phyloP scores from a whole-genome alignment of 2,329 filamentous ascomycete species.

The Venturia aucupariae region DNA sequence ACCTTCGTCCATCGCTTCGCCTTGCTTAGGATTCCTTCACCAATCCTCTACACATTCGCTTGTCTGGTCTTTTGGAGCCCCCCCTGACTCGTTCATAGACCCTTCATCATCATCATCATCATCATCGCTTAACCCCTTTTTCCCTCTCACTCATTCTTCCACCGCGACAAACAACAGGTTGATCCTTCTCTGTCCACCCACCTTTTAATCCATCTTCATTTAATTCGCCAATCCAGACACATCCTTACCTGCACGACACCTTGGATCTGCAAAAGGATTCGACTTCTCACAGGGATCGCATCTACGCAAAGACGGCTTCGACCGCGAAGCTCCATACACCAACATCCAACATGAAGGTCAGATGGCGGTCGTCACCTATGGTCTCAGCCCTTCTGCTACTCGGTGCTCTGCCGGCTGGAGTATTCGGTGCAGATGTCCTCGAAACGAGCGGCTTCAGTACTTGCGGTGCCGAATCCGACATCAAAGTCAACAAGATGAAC shows the following conservation, averaged over 20 bases:
- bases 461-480: constrained; percentile 51
- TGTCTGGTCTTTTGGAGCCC: not conserved
- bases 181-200: constrained; percentile 25
- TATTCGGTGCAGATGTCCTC: constrained; percentile 51
- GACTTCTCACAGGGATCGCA: not conserved
- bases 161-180: constrained; percentile 26
- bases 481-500: constrained; percentile 65
- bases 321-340: not conserved
- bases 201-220: constrained; percentile 23
- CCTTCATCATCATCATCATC: too few relatives aligned
- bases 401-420: constrained; percentile 24
- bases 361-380: constrained; percentile 4
- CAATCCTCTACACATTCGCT: not conserved
- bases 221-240: constrained; percentile 15
- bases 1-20: not conserved
- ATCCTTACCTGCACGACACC: constrained; percentile 8
- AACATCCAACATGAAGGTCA: constrained; percentile 10
- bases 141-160: not conserved
- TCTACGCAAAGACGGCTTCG: constrained; percentile 9
- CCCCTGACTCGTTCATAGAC: not conserved
- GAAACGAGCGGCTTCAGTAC: constrained; percentile 71
- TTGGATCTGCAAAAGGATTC: constrained; percentile 1
- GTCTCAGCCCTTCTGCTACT: constrained; percentile 21
- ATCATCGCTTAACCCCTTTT: not conserved
- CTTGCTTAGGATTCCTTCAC: not conserved